Base-by-base conservation (phyloP, 2,329 filamentous ascomycete species). In the Talaromyces sp. region DNA sequence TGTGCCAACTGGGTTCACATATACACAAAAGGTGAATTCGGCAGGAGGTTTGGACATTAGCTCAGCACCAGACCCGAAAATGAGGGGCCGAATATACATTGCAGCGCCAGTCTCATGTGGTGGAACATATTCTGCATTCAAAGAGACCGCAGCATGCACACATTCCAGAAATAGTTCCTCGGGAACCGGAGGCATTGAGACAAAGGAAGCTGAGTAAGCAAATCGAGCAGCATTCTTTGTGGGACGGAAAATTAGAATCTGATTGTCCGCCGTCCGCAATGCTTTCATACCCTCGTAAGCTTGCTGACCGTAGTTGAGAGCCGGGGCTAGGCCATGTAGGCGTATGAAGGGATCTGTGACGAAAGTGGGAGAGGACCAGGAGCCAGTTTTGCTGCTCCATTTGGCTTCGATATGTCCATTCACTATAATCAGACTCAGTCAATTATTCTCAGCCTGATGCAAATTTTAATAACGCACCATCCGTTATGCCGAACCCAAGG, bases 391-490 rank as follows among this genome's bases (percentile, higher is more conserved):
- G 40, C 75, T 69, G 40, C 75, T 78, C 70, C 79, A 83, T 63
- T 75, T 73, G 40, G 76, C 80, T 68, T 82, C 80, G 61, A 82
- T 77, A 69, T 83, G 80, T 56, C 80, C 80, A 62, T 81, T 81
- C 59, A 82, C 80, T 81, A n/a, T 5, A 15, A 15, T 37, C 15
- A 37, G 35, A 37, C 15, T n/a, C n/a, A n/a, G n/a, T n/a, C n/a
- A n/a, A n/a, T n/a, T n/a, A n/a, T n/a, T n/a, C n/a, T n/a, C n/a
- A n/a, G n/a, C n/a, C n/a, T n/a, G n/a, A n/a, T n/a, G n/a, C n/a
- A n/a, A n/a, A n/a, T n/a, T n/a, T n/a, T n/a, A n/a, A n/a, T n/a
- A n/a, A 28, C 41, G 21, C 7, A 45, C 41, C 41, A 28, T 45
- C 41, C 10, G 22, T 25, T 28, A 45, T 45, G 22, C 13, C 28